Evolutionary conservation across 495 filamentous ascomycete genomes (phyloP).

Genomic region (Amniculicola lignicola): DNA sequence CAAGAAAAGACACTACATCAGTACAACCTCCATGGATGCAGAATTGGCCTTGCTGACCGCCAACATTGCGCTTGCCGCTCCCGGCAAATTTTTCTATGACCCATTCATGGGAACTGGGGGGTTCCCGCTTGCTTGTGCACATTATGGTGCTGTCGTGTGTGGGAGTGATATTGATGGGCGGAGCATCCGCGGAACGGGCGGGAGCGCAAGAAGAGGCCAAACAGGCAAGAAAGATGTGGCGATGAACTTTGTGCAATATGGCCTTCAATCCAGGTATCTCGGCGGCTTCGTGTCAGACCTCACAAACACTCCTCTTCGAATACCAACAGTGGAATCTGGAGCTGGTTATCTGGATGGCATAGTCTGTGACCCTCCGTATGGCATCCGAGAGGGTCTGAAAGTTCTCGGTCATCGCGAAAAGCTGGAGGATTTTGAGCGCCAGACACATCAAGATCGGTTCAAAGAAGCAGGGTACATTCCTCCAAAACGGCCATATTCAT

Average conservation of each 20-base stretch:
- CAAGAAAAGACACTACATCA: conserved; percentile 90
- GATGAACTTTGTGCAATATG: conserved; percentile 86
- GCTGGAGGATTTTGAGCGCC: conserved; percentile 53
- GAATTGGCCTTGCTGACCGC: conserved; percentile 89
- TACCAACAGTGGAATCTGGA: neutral
- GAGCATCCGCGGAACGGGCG: conserved; percentile 67
- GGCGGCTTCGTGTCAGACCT: conserved; percentile 83
- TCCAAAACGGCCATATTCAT: conserved; percentile 87
- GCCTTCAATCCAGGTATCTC: conserved; percentile 57
- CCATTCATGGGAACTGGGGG: conserved; percentile 94
- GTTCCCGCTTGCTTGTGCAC: conserved; percentile 79
- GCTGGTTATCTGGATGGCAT: conserved; percentile 76
- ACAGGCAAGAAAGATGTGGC: conserved; percentile 50
- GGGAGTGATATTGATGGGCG: conserved; percentile 93
- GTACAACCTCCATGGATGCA: conserved; percentile 94
- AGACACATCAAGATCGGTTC: conserved; percentile 19
- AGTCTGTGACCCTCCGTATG: conserved; percentile 96
- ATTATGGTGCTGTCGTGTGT: conserved; percentile 77
- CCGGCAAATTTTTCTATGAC: conserved; percentile 83
- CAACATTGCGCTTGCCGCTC: conserved; percentile 78
- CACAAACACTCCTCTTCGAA: conserved; percentile 77
- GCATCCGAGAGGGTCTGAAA: conserved; percentile 87
- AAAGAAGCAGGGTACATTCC: conserved; percentile 64
- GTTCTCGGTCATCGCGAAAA: conserved; percentile 72
- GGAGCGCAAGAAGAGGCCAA: conserved; percentile 30